Evolutionary conservation across 768 basidiomycete genomes (phyloP).

Genomic region (Mycena metata): DNA sequence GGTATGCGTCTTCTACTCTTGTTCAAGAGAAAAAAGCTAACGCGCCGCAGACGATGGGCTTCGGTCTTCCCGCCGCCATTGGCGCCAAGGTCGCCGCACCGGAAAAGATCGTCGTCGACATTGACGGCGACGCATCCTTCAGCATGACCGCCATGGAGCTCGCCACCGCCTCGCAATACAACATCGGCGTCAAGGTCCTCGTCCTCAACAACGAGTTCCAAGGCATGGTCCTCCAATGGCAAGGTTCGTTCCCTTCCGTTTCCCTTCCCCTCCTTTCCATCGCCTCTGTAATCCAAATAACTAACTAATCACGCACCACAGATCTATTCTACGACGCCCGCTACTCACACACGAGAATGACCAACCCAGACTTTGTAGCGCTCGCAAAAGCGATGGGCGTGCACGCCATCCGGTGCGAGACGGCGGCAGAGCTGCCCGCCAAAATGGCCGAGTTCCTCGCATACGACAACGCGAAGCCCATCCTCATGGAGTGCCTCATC

Average conservation of each 20-base stretch:
- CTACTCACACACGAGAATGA: constrained; percentile 98
- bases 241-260: constrained; percentile 74
- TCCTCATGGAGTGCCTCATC: constrained; percentile 92
- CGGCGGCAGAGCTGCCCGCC: constrained; percentile 80
- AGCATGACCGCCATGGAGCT: constrained; percentile 99
- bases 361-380: constrained; percentile 93
- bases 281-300: no score
- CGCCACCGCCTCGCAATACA: constrained; percentile 90
- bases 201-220: constrained; percentile 97
- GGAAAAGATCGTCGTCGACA: constrained; percentile 92
- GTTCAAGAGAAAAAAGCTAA: constrained; percentile 6
- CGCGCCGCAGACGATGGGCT: constrained; percentile 90
- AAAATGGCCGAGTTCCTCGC: constrained; percentile 99
- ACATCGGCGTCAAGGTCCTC: constrained; percentile 95
- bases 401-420: constrained; percentile 86
- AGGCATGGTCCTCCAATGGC: constrained; percentile 99
- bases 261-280: constrained; percentile 1
- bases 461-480: constrained; percentile 88
- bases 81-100: constrained; percentile 98
- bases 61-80: constrained; percentile 93
- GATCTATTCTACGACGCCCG: constrained; percentile 77
- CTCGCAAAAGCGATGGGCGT: constrained; percentile 95
- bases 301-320: background rate
- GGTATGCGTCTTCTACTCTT: constrained; percentile 54
- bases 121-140: constrained; percentile 98